Evolutionary conservation across 2,329 filamentous ascomycete species (phyloP).

Genomic region (Colletotrichum graminicola): DNA sequence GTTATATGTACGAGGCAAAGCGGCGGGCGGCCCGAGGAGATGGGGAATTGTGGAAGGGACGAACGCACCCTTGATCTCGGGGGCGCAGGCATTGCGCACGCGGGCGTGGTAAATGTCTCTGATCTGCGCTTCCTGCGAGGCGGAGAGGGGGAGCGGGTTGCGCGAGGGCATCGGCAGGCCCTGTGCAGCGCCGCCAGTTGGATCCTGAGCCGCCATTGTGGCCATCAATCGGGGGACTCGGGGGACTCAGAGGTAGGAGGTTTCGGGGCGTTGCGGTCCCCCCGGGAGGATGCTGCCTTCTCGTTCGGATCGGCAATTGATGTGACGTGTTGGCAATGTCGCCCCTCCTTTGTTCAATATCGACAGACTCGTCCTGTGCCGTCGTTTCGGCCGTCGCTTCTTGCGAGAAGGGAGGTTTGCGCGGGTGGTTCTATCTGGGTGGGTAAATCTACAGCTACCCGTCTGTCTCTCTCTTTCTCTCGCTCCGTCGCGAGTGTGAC

Average conservation of each 20-base stretch:
- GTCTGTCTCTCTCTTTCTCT: slow-evolving; percentile 5
- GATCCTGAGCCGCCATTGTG: slow-evolving; percentile 56
- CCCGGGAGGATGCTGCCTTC: neutral
- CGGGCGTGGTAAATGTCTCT: slow-evolving; percentile 84
- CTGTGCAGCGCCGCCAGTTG: slow-evolving; percentile 44
- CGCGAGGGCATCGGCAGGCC: slow-evolving; percentile 67
- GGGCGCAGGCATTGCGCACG: slow-evolving; percentile 80
- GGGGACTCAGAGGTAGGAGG: neutral
- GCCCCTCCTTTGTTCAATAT: no score
- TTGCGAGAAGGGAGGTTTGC: slow-evolving; percentile 7
- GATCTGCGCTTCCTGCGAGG: slow-evolving; percentile 85
- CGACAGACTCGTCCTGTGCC: neutral
- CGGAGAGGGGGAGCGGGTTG: slow-evolving; percentile 86
- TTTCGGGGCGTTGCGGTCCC: neutral
- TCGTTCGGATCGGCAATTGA: neutral
- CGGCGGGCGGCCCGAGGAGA: neutral
- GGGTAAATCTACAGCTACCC: slow-evolving; percentile 26
- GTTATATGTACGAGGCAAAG: neutral
- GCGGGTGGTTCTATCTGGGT: slow-evolving; percentile 36
- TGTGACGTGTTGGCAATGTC: neutral
- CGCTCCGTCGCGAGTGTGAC: slow-evolving; percentile 1
- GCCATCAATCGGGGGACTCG: slow-evolving; percentile 49
- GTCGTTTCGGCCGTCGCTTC: slow-evolving; percentile 1
- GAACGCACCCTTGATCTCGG: slow-evolving; percentile 79
- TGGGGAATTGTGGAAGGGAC: neutral